A percentile compares a stretch with the other conserved stretches of the same genome.
Conservation (phyloP, 495 filamentous ascomycete species). For the Aspergillus hancockii region DNA sequence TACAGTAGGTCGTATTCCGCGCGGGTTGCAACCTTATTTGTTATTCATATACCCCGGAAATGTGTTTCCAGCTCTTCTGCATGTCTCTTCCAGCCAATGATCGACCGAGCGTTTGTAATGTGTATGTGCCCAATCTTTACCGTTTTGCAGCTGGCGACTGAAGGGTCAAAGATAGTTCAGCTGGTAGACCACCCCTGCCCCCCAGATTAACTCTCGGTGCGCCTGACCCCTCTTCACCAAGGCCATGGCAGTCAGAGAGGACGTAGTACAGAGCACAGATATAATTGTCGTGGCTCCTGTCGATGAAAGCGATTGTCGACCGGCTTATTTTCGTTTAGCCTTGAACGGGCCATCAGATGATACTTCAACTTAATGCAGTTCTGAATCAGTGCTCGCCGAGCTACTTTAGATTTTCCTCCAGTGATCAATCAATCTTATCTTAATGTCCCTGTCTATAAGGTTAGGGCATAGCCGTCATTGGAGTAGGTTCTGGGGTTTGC, state of each 20-base stretch:
- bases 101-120: constrained; percentile 3
- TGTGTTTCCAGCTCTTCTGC: constrained; percentile 7
- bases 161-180: neutral
- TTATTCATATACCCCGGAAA: constrained; percentile 4
- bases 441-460: neutral
- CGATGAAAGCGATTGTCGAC: neutral
- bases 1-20: neutral
- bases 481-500: neutral
- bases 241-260: neutral
- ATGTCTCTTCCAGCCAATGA: constrained; percentile 11
- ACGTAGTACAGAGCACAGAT: neutral
- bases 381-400: neutral
- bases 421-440: constrained; percentile 1
- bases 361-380: neutral
- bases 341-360: neutral
- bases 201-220: neutral
- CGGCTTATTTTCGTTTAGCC: neutral
- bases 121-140: constrained; percentile 2
- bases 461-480: neutral
- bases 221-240: neutral
- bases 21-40: constrained; percentile 1
- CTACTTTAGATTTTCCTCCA: neutral
- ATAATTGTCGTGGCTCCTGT: neutral
- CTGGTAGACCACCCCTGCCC: neutral
- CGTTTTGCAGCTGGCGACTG: neutral